Conservation (phyloP, 2,329 filamentous ascomycete genomes). For the Fusarium mexicanum region DNA sequence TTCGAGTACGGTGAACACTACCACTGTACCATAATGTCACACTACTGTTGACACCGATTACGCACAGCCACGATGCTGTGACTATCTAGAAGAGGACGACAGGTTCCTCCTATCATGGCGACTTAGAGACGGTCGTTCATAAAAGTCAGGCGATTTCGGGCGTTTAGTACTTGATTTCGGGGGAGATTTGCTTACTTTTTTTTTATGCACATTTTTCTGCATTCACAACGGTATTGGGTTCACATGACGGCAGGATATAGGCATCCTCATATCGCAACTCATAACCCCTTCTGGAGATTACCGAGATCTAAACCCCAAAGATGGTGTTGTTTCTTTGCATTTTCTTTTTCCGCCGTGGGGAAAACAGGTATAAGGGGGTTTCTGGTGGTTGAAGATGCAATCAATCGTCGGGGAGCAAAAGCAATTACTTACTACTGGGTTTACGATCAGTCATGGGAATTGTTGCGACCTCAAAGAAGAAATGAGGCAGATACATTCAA, state of each 20-base stretch:
- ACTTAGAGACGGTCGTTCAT: not conserved
- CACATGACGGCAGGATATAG: conserved; percentile 16
- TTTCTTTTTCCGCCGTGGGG: conserved; percentile 19
- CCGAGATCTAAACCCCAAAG: conserved; percentile 2
- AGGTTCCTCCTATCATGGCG: not conserved
- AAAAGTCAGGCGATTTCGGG: not conserved
- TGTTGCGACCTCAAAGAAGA: not conserved
- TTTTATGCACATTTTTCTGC: conserved; percentile 6
- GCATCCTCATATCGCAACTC: conserved; percentile 2
- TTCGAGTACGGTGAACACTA: conserved; percentile 6
- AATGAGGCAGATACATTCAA: not conserved
- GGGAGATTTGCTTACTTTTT: conserved; percentile 19
- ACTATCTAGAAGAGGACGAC: not conserved
- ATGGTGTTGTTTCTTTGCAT: conserved; percentile 21
- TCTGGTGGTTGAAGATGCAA: conserved; percentile 8
- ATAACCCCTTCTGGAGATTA: conserved; percentile 21
- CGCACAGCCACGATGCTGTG: not conserved
- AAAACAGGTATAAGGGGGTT: conserved; percentile 2
- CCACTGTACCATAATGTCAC: conserved; percentile 9
- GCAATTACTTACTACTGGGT: not conserved
- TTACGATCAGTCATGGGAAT: conserved; percentile 23
- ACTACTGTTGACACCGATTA: conserved; percentile 8
- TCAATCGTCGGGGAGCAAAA: conserved; percentile 1
- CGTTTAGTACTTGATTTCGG: conserved; percentile 19
- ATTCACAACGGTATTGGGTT: conserved; percentile 15